A percentile compares a stretch with the other conserved stretches of the same genome.
Evolutionary conservation across 2,329 filamentous ascomycete genomes (phyloP).

Genomic region (Microcyclospora pomicola): DNA sequence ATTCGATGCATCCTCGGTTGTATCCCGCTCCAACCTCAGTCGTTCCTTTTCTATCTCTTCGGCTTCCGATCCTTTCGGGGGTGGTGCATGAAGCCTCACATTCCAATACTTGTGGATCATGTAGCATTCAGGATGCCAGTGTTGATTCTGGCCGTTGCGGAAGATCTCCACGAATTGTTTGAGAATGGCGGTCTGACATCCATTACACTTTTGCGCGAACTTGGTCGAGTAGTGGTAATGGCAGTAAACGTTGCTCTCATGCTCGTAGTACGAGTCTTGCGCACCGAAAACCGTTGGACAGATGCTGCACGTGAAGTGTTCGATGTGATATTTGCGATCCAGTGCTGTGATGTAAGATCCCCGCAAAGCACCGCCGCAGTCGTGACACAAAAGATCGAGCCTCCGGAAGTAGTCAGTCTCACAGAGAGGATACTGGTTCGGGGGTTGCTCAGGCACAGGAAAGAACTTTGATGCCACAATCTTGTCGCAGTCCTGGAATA

Average conservation of each 20-base stretch:
- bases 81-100: constrained; percentile 52
- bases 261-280: constrained; percentile 97
- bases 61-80: constrained; percentile 25
- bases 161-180: constrained; percentile 99
- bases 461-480: constrained; percentile 99
- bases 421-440: constrained; percentile 84
- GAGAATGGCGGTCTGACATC: constrained; percentile 89
- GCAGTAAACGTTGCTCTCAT: constrained; percentile 91
- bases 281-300: constrained; percentile 97
- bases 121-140: constrained; percentile 99
- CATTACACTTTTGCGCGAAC: constrained; percentile 91
- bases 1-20: constrained; percentile 43
- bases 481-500: constrained; percentile 78
- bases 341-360: constrained; percentile 97
- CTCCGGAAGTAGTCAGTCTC: constrained; percentile 96
- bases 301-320: constrained; percentile 96
- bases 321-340: constrained; percentile 96
- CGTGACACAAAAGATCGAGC: constrained; percentile 77
- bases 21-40: constrained; percentile 18
- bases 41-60: constrained; percentile 13
- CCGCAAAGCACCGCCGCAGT: constrained; percentile 81
- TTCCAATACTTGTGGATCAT: constrained; percentile 99
- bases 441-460: constrained; percentile 81
- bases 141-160: constrained; percentile 92
- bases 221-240: constrained; percentile 98